Conservation (phyloP, 306 rosid species). For the Citrullus amarus region DNA sequence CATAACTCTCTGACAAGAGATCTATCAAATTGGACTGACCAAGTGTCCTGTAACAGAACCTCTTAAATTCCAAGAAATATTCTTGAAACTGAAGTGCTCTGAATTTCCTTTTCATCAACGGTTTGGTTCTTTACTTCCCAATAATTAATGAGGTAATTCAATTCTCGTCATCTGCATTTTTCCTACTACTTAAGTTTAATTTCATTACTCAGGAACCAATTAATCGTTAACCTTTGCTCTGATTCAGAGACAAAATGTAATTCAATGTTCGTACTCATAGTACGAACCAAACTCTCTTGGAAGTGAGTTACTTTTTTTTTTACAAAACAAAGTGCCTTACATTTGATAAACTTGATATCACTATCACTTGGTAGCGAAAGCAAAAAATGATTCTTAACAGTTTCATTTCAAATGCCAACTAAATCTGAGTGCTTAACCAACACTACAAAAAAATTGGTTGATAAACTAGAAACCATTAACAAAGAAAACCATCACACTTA, state of each 20-base stretch:
- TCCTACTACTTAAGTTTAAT: not conserved
- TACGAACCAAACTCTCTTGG: not conserved
- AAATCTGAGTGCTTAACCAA: not conserved
- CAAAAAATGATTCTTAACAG: not conserved
- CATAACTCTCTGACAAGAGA: not conserved
- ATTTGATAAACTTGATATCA: not conserved
- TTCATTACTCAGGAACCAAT: not conserved
- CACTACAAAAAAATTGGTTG: not conserved
- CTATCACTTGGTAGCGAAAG: not conserved
- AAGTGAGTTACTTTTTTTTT: not conserved
- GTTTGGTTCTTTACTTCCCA: not conserved
- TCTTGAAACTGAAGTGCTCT: not conserved
- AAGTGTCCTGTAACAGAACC: not conserved
- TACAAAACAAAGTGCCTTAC: not conserved
- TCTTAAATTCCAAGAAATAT: not conserved
- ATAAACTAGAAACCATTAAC: not conserved
- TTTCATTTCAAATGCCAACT: not conserved
- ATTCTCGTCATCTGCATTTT: not conserved
- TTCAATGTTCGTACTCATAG: not conserved
- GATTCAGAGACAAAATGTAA: not conserved
- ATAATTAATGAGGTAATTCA: not conserved
- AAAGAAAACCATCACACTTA: not conserved
- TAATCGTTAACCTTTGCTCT: not conserved
- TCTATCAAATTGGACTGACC: not conserved
- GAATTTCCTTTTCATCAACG: not conserved